Base-by-base conservation (phyloP, 2,329 filamentous ascomycete genomes). In the Colletotrichum sp. region DNA sequence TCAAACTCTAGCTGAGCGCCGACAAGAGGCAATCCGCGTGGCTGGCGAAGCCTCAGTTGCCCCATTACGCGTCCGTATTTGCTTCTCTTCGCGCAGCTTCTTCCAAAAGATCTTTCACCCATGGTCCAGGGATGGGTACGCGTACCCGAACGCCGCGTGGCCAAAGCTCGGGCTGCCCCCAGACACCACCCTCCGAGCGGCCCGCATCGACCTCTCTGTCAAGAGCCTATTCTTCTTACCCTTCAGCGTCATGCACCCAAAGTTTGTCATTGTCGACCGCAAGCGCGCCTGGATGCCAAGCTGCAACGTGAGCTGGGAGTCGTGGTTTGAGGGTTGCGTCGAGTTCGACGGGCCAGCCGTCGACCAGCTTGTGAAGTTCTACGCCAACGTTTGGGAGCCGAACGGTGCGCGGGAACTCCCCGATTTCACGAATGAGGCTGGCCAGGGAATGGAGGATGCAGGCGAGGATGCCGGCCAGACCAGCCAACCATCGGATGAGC, bases 161-260 rank as follows among this genome's bases (percentile, higher is more conserved):
- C 78, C 82, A 11, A 88, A 88, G 71, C 87, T 97, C 3, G 93
- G 94, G 0, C 86, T 97, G 5, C 94, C 94, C 0, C 81, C 86
- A 2, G 85, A 88, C 5, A 84, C 87, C 8, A 78, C 86, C 6
- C 82, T 93, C 4, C 86, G 89, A 39, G 86, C 91, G 6, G 88
- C 85, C 1, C 91, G 91, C 4, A 89, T 98, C 22, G 90, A 96
- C 69, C 81, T 98, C 39, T 87, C 89, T 0, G 91, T 96, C 72
- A 96, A 95, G 86, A 95, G 92, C 77, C 87, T 96, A 9, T 98
- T 98, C 83, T 92, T 96, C 77, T 87, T 93, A 4, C 95, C 95
- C 0, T 92, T 97, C 76, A 95, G 94, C 80, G 93, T 98, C n/a
- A 94, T 97, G 92, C 95, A 98, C 81, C 93, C 95, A 0, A 98